phyloP scores from a whole-genome alignment of 495 filamentous ascomycete genomes.

The Penicillium diatomitis region DNA sequence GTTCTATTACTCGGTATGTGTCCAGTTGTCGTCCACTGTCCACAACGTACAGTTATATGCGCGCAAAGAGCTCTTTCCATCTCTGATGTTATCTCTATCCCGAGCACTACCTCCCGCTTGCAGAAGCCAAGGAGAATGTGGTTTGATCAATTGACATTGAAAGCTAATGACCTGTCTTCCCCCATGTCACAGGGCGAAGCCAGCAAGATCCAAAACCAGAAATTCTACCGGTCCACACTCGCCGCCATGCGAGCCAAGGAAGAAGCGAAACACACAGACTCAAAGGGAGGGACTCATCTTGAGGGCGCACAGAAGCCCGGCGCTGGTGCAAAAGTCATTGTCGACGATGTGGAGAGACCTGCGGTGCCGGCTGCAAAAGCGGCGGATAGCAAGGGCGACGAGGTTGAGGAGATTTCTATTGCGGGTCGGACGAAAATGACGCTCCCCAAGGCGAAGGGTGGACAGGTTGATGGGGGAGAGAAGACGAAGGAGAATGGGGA shows the following conservation, averaged over 20 bases:
- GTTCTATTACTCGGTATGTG: conserved; percentile 52
- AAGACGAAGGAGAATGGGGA: conserved; percentile 11
- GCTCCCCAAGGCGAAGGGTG: conserved; percentile 32
- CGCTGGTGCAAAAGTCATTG: conserved; percentile 23
- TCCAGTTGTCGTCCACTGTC: too few species aligned
- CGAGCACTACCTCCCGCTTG: too few species aligned
- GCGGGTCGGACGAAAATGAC: conserved; percentile 61
- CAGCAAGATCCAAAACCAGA: conserved; percentile 35
- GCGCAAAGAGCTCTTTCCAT: neutral
- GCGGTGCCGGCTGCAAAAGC: conserved; percentile 29
- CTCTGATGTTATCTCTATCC: neutral
- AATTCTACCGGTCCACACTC: conserved; percentile 42
- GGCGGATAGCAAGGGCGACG: conserved; percentile 24
- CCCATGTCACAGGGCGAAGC: conserved; percentile 27
- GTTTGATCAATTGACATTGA: too few species aligned
- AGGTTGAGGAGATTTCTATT: conserved; percentile 43
- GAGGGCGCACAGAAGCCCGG: conserved; percentile 26
- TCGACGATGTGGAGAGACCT: conserved; percentile 44
- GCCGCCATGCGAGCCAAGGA: conserved; percentile 37
- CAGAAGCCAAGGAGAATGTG: too few species aligned
- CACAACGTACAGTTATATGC: too few species aligned
- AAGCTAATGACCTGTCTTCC: neutral
- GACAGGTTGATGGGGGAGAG: conserved; percentile 11
- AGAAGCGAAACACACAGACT: conserved; percentile 21
- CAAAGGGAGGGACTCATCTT: conserved; percentile 16